Evolutionary conservation across 1,284 basidiomycete species (phyloP), one percentile per base, ranked within the genome.

Genomic region (Spongiforma sp.): DNA sequence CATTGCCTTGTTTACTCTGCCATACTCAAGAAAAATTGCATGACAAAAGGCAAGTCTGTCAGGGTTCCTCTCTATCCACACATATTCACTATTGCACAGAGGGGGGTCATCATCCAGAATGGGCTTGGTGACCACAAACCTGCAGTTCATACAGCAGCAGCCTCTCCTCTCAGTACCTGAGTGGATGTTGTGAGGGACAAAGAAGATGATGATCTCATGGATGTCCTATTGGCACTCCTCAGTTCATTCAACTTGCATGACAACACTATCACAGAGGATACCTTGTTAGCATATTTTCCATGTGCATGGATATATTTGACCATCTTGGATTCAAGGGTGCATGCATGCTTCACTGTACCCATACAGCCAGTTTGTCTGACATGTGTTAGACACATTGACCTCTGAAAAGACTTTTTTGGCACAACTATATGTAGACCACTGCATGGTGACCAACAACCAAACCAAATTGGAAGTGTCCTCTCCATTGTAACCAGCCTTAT

Each of bases 401-500:
- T 93, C 95, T 0, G 93, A 94, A 74, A 91, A 89, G 57, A 90
- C 93, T 0, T 90, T 98, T 70, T 83, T 99, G 2, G 92, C 90
- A 0, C 90, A 95, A 24, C 88, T 93, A 7, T 97, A 94, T 72
- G 87, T 94, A 34, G 91, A 95, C 56, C 88, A 95, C 74, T 95
- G 93, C 68, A 78, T 89, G 36, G 78, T 82, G 5, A 84, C 77
- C 56, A 87, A 90, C 69, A 86, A 92, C 59, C 89, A 93, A 57
- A 79, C 82, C 2, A 85, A 88, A 24, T 80, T 97, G 2, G 95
- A 98, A 71, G 79, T 84, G 5, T 85, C 14, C 82, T 99, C 14
- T 97, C 97, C 0, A 93, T 96, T 43, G 93, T 98, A 26, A 98
- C 95, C 0, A 89, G 90, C 0, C 88, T 98, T 57, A 96, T 95